A percentile compares a stretch with the other conserved stretches of the same genome.
These are phyloP conservation scores for Kickxella alabastrina DNA, from an alignment of 192 early-diverging fungal genomes.

Conservation along the genomic window DNA sequence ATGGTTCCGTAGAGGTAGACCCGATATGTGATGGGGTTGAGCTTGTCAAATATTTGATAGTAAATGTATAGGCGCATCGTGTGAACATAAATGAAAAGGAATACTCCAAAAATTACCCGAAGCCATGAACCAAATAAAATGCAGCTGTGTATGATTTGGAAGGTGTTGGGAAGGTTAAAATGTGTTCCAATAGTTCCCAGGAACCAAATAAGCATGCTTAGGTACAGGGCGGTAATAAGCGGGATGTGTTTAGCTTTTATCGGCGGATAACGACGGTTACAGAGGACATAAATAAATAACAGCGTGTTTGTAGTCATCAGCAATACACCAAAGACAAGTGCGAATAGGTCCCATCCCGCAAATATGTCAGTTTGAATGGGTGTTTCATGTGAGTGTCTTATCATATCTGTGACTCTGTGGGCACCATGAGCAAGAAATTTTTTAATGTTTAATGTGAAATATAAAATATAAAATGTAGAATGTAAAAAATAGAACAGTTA, in stretches of 20 bases:
- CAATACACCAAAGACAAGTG: slow-evolving; percentile 9
- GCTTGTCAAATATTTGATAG: slow-evolving; percentile 27
- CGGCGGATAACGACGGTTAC: slow-evolving; percentile 28
- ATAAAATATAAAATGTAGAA: background rate
- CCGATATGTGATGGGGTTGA: slow-evolving; percentile 6
- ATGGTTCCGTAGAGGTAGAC: slow-evolving; percentile 3
- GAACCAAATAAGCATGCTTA: slow-evolving; percentile 37
- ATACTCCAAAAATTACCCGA: slow-evolving; percentile 26
- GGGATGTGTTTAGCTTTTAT: slow-evolving; percentile 38
- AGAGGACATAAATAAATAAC: slow-evolving; percentile 21
- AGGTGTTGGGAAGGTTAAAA: slow-evolving; percentile 13
- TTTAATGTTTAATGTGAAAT: too few relatives aligned
- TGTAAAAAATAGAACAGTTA: background rate
- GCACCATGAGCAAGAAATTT: too few relatives aligned
- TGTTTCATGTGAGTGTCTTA: too few relatives aligned
- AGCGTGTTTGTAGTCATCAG: slow-evolving; percentile 33
- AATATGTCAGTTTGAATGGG: slow-evolving; percentile 2
- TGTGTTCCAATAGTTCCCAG: slow-evolving; percentile 38
- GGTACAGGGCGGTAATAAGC: slow-evolving; percentile 23
- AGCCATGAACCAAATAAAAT: slow-evolving; percentile 34
- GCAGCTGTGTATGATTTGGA: slow-evolving; percentile 16
- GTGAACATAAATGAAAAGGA: slow-evolving; percentile 27
- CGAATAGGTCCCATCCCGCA: slow-evolving; percentile 8
- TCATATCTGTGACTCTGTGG: too few relatives aligned
- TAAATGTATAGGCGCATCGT: slow-evolving; percentile 39